phyloP scores from a whole-genome alignment of 1,284 basidiomycete genomes.

The Sanghuangporus sanghuang region DNA sequence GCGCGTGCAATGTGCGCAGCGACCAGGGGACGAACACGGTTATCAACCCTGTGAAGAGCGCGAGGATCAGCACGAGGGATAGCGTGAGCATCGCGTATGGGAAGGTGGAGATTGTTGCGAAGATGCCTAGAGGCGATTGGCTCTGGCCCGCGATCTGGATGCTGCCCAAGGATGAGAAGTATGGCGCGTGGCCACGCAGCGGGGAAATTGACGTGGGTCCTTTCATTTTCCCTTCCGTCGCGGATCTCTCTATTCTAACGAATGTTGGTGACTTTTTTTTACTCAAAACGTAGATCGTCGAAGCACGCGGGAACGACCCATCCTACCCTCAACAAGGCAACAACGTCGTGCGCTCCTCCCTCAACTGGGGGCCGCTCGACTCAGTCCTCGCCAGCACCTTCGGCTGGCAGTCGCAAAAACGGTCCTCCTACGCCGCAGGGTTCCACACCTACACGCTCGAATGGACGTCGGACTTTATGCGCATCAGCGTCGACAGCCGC shows the following conservation, averaged over 20 bases:
- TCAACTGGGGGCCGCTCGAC: conserved; percentile 36
- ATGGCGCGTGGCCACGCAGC: conserved; percentile 72
- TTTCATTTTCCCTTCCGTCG: background rate
- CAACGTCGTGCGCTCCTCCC: conserved; percentile 32
- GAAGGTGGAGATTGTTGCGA: conserved; percentile 65
- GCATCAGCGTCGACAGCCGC: conserved; percentile 15
- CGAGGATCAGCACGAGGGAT: conserved; percentile 64
- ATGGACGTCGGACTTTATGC: conserved; percentile 37
- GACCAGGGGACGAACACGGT: conserved; percentile 36
- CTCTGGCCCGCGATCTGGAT: conserved; percentile 86
- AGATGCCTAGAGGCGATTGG: conserved; percentile 65
- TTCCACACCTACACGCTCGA: conserved; percentile 40
- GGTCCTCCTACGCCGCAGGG: conserved; percentile 32
- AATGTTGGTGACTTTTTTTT: background rate
- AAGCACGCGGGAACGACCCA: conserved; percentile 22
- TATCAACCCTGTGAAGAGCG: conserved; percentile 74
- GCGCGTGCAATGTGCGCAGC: conserved; percentile 39
- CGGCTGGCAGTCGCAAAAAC: conserved; percentile 32
- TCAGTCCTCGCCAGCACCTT: conserved; percentile 31
- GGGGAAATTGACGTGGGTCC: conserved; percentile 28
- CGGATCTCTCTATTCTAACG: background rate
- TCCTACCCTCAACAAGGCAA: conserved; percentile 20
- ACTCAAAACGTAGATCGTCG: conserved; percentile 27
- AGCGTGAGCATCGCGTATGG: conserved; percentile 63
- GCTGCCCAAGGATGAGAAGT: conserved; percentile 64